phyloP scores from a whole-genome alignment of 2,329 filamentous ascomycete genomes.

The Dryadomyces sulphureus region DNA sequence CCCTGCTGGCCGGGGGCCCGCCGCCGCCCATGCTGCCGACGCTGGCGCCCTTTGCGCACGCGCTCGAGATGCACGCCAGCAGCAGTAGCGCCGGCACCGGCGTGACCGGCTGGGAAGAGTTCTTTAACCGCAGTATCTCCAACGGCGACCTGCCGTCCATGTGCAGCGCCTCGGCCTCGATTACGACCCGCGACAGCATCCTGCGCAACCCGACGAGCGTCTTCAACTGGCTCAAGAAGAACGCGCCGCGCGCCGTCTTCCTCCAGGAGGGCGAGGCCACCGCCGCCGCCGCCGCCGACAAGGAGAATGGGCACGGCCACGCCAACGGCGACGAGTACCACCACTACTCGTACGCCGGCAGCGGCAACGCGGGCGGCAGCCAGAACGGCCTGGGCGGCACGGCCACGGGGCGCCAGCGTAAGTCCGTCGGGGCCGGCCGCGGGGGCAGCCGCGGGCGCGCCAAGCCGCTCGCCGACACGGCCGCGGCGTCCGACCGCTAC shows the following conservation, averaged over 20 bases:
- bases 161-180: conserved; percentile 19
- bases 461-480: conserved; percentile 1
- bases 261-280: conserved; percentile 55
- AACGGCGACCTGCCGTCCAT: conserved; percentile 19
- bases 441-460: not conserved
- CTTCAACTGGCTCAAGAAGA: conserved; percentile 84
- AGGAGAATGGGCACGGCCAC: conserved; percentile 12
- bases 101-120: conserved; percentile 17
- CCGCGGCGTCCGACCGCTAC: not conserved
- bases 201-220: conserved; percentile 77
- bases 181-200: conserved; percentile 32
- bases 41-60: conserved; percentile 32
- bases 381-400: conserved; percentile 1
- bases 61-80: conserved; percentile 15
- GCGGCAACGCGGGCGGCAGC: conserved; percentile 14
- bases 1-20: conserved; percentile 17
- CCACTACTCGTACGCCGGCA: conserved; percentile 12
- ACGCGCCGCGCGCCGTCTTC: conserved; percentile 66
- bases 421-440: conserved; percentile 9
- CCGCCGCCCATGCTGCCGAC: conserved; percentile 25
- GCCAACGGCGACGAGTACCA: conserved; percentile 18
- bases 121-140: conserved; percentile 19
- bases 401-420: conserved; percentile 3
- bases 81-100: conserved; percentile 2
- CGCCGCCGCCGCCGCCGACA: conserved; percentile 17